These are phyloP conservation scores for Rhizophagus clarus DNA, from an alignment of 192 early-diverging fungal species.

Conservation along the genomic window DNA sequence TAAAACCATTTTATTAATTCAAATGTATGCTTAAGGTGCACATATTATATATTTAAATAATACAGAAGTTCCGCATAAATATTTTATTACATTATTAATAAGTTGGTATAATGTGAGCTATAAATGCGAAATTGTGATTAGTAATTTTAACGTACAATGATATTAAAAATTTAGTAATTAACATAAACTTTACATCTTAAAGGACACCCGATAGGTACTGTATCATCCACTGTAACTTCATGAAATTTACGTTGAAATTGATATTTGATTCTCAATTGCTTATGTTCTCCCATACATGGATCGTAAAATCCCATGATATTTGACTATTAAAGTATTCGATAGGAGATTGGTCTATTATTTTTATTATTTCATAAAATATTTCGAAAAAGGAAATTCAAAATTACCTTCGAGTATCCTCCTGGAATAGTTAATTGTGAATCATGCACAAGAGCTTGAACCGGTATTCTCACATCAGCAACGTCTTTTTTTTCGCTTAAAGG, in stretches of 20 bases:
- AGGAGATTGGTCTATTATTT: too few species aligned
- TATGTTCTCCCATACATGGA: conserved; percentile 86
- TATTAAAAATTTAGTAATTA: neutral
- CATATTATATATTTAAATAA: too few species aligned
- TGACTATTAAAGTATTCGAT: conserved; percentile 50
- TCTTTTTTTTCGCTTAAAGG: conserved; percentile 34
- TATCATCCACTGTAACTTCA: conserved; percentile 79
- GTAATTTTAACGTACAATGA: neutral
- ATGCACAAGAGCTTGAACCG: conserved; percentile 82
- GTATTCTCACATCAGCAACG: conserved; percentile 81
- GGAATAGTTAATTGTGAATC: conserved; percentile 88
- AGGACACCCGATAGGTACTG: conserved; percentile 78
- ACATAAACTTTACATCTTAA: conserved; percentile 59
- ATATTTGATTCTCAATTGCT: conserved; percentile 85
- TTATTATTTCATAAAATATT: conserved; percentile 18
- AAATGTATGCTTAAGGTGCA: too few species aligned
- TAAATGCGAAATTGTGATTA: neutral
- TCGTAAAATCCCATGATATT: conserved; percentile 95
- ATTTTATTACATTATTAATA: neutral
- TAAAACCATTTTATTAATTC: too few species aligned
- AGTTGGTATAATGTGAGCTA: neutral
- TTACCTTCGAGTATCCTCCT: conserved; percentile 84
- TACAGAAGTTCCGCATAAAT: neutral
- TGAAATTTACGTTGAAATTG: conserved; percentile 80
- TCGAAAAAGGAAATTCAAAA: neutral